phyloP scores from a whole-genome alignment of 805 yeast species.

The Kuraishia floccosa region DNA sequence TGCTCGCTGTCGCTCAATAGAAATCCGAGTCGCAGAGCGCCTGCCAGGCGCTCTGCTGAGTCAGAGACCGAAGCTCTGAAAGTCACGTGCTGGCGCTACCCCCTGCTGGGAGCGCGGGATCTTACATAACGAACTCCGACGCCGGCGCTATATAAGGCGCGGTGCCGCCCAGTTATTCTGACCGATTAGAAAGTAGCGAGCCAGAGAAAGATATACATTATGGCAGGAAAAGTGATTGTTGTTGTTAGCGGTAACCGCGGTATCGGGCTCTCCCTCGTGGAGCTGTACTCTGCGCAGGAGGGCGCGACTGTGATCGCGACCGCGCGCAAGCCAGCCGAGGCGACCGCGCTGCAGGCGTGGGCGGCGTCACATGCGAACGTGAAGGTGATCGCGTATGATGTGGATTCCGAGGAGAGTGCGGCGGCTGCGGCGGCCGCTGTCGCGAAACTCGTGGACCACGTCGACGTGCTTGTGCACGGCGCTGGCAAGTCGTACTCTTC shows the following conservation, averaged over 20 bases:
- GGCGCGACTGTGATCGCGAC: not conserved
- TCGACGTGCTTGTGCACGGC: not conserved
- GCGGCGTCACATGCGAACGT: slow-evolving; percentile 26
- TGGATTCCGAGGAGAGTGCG: slow-evolving; percentile 29
- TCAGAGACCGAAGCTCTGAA: too few species aligned
- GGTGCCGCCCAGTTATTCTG: too few species aligned
- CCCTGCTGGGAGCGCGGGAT: too few species aligned
- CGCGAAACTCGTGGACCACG: not conserved
- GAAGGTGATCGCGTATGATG: slow-evolving; percentile 64
- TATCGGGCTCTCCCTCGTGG: slow-evolving; percentile 1
- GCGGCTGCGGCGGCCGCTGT: not conserved
- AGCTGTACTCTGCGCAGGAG: not conserved
- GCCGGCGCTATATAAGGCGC: too few species aligned
- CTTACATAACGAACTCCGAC: too few species aligned
- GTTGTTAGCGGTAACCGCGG: slow-evolving; percentile 2
- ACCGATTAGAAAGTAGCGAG: too few species aligned
- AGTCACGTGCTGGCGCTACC: too few species aligned
- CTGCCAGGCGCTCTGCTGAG: too few species aligned
- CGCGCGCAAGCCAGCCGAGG: not conserved
- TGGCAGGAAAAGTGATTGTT: slow-evolving; percentile 1
- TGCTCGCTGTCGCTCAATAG: too few species aligned
- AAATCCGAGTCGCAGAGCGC: too few species aligned
- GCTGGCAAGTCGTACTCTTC: not conserved
- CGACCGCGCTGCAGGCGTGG: not conserved
- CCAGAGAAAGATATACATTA: too few species aligned